Evolutionary conservation across 495 filamentous ascomycete species (phyloP).

Genomic region (Penicillium antarcticum): DNA sequence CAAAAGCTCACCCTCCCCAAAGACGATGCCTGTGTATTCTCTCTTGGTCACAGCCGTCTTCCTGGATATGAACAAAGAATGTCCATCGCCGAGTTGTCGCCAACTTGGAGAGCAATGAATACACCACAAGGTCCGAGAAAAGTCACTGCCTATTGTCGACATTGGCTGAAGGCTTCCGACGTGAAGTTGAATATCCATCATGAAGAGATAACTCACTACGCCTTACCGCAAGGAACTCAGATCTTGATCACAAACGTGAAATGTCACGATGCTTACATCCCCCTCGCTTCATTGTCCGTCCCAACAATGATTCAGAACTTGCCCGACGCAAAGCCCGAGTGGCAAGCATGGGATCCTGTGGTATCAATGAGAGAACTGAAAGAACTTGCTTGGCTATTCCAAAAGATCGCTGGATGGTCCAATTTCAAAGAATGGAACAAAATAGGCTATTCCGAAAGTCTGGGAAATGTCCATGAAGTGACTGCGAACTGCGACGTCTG

Average conservation of each 20-base stretch:
- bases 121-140: neutral
- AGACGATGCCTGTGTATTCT: constrained; percentile 65
- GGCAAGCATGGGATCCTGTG: constrained; percentile 21
- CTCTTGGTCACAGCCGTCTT: constrained; percentile 46
- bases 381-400: constrained; percentile 29
- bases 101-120: constrained; percentile 29
- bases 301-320: constrained; percentile 11
- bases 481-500: constrained; percentile 30
- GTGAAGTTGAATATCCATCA: constrained; percentile 8
- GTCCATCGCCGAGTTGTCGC: constrained; percentile 40
- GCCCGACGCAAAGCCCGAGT: constrained; percentile 1
- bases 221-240: constrained; percentile 5
- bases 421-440: constrained; percentile 25
- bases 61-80: constrained; percentile 52
- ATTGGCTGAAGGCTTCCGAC: constrained; percentile 12
- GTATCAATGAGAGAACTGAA: constrained; percentile 20
- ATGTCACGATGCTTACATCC: constrained; percentile 27
- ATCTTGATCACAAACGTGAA: constrained; percentile 10
- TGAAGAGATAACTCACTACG: constrained; percentile 10
- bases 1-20: constrained; percentile 38
- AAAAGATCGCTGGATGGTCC: constrained; percentile 17
- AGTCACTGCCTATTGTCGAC: constrained; percentile 24
- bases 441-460: neutral
- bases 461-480: neutral
- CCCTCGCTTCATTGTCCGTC: constrained; percentile 22